Percentiles rank a stretch among this genome's conserved stretches.
Evolutionary conservation across 2,329 filamentous ascomycete species (phyloP).

Genomic region (Cytospora piceicola): DNA sequence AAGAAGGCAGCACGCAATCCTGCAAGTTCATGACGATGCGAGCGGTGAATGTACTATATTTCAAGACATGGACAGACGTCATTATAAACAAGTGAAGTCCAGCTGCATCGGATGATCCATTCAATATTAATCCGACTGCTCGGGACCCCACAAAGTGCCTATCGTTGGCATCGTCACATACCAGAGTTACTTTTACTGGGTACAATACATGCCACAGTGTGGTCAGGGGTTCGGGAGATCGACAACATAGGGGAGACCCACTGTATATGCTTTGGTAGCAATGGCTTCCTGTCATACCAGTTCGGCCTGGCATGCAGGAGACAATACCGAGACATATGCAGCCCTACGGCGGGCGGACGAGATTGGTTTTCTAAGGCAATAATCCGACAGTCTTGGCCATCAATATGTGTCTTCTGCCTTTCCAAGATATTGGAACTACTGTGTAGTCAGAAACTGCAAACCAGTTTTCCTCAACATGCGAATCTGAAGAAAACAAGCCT

Average conservation of each 20-base stretch:
- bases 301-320: background rate
- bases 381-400: background rate
- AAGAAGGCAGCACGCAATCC: conserved; percentile 27
- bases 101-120: conserved; percentile 8
- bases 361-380: background rate
- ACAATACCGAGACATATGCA: background rate
- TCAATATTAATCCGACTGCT: background rate
- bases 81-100: background rate
- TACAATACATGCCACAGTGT: conserved; percentile 1
- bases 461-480: background rate
- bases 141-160: background rate
- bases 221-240: conserved; percentile 24
- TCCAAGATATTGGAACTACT: background rate
- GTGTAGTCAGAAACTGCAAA: too few relatives aligned
- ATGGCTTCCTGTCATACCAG: background rate
- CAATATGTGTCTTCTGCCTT: too few relatives aligned
- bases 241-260: conserved; percentile 7
- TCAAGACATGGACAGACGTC: conserved; percentile 1
- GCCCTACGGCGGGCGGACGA: background rate
- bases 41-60: background rate
- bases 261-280: conserved; percentile 1
- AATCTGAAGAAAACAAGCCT: too few relatives aligned
- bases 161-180: background rate
- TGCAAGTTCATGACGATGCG: conserved; percentile 25
- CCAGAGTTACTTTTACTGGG: too few relatives aligned